These are phyloP conservation scores for Diaporthe destruens DNA, from an alignment of 2,329 filamentous ascomycete genomes.

Conservation along the genomic window DNA sequence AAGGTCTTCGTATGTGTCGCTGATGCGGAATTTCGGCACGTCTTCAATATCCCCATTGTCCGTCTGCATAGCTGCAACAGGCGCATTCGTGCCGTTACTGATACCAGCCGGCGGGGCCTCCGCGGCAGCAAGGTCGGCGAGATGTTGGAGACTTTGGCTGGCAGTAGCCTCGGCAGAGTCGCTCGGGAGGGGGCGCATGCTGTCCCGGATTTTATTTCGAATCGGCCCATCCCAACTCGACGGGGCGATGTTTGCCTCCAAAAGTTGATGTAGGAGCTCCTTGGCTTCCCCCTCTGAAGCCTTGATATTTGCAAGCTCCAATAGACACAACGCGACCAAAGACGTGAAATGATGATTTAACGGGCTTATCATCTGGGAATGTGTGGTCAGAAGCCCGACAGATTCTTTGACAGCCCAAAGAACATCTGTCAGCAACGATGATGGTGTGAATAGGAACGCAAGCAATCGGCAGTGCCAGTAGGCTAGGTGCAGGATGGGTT, in stretches of 20 bases:
- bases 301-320: conserved; percentile 69
- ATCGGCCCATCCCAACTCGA: conserved; percentile 70
- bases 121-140: conserved; percentile 67
- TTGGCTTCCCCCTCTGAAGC: conserved; percentile 69
- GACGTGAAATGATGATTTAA: conserved; percentile 76
- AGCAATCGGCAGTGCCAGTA: conserved; percentile 79
- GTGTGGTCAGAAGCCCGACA: conserved; percentile 67
- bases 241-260: conserved; percentile 63
- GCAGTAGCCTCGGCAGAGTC: conserved; percentile 56
- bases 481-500: conserved; percentile 72
- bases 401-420: conserved; percentile 72
- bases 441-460: conserved; percentile 70
- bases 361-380: conserved; percentile 69
- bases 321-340: conserved; percentile 70
- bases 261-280: conserved; percentile 66
- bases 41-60: conserved; percentile 17
- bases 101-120: conserved; percentile 47
- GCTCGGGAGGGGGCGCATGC: conserved; percentile 52
- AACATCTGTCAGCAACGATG: conserved; percentile 67
- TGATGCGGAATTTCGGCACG: conserved; percentile 38
- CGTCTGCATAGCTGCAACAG: neutral
- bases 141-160: conserved; percentile 69
- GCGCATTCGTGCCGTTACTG: conserved; percentile 42
- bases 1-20: conserved; percentile 55
- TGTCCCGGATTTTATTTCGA: conserved; percentile 64